Percentiles rank a stretch among this genome's conserved stretches.
Evolutionary conservation across 1,284 basidiomycete genomes (phyloP).

Genomic region (Rhodotorula glutinis): DNA sequence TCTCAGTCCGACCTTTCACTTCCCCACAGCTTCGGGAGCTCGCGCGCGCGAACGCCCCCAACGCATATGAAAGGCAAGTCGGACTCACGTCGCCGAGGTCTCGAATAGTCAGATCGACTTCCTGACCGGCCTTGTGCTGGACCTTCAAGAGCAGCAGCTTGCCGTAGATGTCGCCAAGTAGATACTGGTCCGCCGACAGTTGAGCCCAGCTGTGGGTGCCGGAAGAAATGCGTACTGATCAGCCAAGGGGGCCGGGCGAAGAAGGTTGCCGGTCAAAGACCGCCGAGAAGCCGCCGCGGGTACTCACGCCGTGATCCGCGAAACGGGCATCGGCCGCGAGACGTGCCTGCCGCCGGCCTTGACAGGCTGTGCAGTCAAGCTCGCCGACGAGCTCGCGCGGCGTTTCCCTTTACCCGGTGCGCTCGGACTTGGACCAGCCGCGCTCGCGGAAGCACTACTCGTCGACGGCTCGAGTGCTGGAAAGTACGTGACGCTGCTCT

Average conservation of each 20-base stretch:
- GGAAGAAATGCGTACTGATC: neutral
- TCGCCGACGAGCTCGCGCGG: neutral
- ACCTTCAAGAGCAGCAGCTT: slow-evolving; percentile 59
- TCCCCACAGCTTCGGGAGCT: no score
- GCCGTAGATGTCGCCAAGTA: slow-evolving; percentile 77
- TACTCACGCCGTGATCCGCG: slow-evolving; percentile 34
- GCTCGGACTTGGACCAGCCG: neutral
- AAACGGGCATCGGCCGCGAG: slow-evolving; percentile 20
- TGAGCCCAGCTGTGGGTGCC: slow-evolving; percentile 1
- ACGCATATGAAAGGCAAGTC: neutral
- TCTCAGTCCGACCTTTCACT: neutral
- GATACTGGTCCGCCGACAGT: slow-evolving; percentile 42
- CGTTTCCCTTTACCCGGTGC: slow-evolving; percentile 26
- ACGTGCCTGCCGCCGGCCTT: neutral
- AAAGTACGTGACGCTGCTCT: slow-evolving; percentile 28
- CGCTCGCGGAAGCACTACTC: neutral
- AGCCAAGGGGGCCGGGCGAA: no score
- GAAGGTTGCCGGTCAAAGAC: no score
- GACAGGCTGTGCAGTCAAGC: neutral
- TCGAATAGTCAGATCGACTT: slow-evolving; percentile 54
- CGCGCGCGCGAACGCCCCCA: no score
- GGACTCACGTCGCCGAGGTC: slow-evolving; percentile 64
- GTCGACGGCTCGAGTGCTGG: neutral
- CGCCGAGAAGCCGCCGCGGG: no score
- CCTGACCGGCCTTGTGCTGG: neutral